Conservation (phyloP, 176 grass and related monocot species). For the Triticum dicoccoides region DNA sequence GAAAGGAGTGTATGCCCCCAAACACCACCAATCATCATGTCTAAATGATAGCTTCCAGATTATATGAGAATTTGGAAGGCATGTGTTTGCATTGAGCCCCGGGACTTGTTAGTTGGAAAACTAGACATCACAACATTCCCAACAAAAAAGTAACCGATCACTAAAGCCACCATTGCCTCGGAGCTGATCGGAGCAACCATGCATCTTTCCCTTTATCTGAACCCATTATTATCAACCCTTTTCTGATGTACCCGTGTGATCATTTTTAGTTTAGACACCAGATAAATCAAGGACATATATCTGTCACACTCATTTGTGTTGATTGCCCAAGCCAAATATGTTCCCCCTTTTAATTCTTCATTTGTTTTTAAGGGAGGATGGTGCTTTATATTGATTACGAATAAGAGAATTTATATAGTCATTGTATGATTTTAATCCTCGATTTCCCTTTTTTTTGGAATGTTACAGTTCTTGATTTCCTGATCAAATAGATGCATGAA, state of each 20-base stretch:
- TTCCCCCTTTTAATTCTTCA: neutral
- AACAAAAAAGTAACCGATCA: conserved; percentile 19
- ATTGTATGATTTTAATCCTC: neutral
- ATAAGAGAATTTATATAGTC: neutral
- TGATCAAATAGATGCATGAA: neutral
- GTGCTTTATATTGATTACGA: neutral
- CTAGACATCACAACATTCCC: conserved; percentile 26
- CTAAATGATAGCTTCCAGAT: conserved; percentile 39
- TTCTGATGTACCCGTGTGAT: neutral
- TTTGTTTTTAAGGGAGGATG: neutral
- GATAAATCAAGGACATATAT: neutral
- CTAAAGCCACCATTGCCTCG: conserved; percentile 12
- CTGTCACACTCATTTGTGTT: neutral
- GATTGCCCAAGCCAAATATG: neutral
- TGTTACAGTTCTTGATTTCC: neutral
- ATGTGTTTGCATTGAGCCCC: conserved; percentile 41
- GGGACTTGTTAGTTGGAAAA: conserved; percentile 24
- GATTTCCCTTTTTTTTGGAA: neutral
- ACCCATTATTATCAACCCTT: neutral
- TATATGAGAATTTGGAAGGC: conserved; percentile 9
- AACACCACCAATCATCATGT: conserved; percentile 27
- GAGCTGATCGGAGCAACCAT: conserved; percentile 1
- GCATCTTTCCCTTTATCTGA: neutral
- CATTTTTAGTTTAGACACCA: neutral
- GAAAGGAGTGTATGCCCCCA: conserved; percentile 16